Evolutionary conservation across 192 early-diverging fungal species (phyloP), one percentile per base, ranked within the genome.

Genomic region (Coemansia aciculifera): DNA sequence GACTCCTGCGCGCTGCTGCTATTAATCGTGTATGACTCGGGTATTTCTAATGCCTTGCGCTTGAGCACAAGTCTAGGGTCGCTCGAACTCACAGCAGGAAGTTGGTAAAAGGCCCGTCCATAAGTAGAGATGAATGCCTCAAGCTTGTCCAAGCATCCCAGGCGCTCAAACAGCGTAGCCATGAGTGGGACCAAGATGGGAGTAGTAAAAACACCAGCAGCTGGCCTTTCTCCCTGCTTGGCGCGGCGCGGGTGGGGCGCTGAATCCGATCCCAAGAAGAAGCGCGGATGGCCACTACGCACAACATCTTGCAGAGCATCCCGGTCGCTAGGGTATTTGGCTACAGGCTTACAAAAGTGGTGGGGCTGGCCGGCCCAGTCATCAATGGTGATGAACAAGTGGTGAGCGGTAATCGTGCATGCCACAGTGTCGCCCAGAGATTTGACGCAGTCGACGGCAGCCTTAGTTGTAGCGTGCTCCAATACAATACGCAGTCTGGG

Each of bases 361-460:
- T 99, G 97, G 63, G 90, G 90, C 69, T 94, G 89, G 6, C 96
- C 97, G 31, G 97, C 97, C 97, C 97, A 99, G 79, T 99, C 96
- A 72, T 99, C 97, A 0, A 97, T 91, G 32, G 92, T 85, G 15
- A 99, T 79, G 56, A 91, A 83, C 69, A 99, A 76, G 74, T 99
- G 96, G 81, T 99, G 97, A 5, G 97, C 90, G 1, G 97, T 99
- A 69, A 99, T 96, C 11, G 90, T 92, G 76, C 95, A 97, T 0
- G 87, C 97, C 11, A 99, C 94, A 12, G 94, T 96, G 27, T 89
- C 86, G 36, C 95, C 95, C 57, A 96, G 78, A 12, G 92, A 89
- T 80, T 97, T 95, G 52, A 96, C 90, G 73, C 90, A 88, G 17
- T 98, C 93, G 5, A 99, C 93, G 3, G 97, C 94, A 6, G 94